A percentile compares a stretch with the other conserved stretches of the same genome.
These are phyloP conservation scores for Bruguiera parviflora DNA, from an alignment of 345 rosid genomes.

Conservation along the genomic window DNA sequence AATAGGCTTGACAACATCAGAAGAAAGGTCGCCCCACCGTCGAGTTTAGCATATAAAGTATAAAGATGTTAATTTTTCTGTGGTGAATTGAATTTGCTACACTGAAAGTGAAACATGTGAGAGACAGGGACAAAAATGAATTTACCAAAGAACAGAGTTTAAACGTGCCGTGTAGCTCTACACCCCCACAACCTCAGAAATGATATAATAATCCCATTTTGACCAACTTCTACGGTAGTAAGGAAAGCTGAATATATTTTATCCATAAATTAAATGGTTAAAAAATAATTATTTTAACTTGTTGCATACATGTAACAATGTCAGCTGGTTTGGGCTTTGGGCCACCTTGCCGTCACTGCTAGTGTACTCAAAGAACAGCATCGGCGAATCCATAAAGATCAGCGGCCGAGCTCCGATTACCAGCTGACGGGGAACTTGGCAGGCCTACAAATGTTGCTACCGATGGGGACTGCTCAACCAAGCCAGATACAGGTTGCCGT, in stretches of 20 bases:
- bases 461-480: slow-evolving; percentile 28
- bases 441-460: slow-evolving; percentile 46
- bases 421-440: slow-evolving; percentile 22
- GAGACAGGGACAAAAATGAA: too few species aligned
- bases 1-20: too few species aligned
- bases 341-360: background rate
- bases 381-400: slow-evolving; percentile 45
- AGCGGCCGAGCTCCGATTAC: slow-evolving; percentile 21
- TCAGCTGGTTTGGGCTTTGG: background rate
- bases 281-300: background rate
- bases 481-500: slow-evolving; percentile 14
- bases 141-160: too few species aligned
- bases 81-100: background rate
- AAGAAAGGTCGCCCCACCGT: too few species aligned
- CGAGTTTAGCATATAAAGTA: too few species aligned
- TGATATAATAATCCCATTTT: background rate
- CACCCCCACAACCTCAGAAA: too few species aligned
- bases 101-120: background rate
- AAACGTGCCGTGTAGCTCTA: too few species aligned
- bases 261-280: background rate
- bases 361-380: slow-evolving; percentile 12
- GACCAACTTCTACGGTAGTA: background rate
- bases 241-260: background rate
- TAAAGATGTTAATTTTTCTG: too few species aligned
- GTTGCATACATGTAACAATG: slow-evolving; percentile 10